Evolutionary conservation across 2,329 filamentous ascomycete genomes (phyloP).

Genomic region (Sphaerulina populicola): DNA sequence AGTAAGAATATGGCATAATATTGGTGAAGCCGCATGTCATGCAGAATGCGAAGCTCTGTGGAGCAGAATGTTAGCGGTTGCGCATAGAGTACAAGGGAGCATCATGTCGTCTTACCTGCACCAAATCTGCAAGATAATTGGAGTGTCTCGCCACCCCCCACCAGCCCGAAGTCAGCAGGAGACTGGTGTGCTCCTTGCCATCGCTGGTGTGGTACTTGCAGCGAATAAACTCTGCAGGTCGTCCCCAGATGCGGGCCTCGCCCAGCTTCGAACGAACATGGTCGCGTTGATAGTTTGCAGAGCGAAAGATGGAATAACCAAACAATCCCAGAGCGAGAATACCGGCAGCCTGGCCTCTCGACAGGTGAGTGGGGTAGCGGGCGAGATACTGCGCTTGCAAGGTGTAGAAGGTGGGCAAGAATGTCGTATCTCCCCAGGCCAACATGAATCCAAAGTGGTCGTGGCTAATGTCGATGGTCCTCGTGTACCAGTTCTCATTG

Average conservation of each 20-base stretch:
- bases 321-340: slow-evolving; percentile 14
- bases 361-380: slow-evolving; percentile 18
- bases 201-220: slow-evolving; percentile 17
- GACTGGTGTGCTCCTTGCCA: slow-evolving; percentile 15
- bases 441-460: slow-evolving; percentile 24
- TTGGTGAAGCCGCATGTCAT: slow-evolving; percentile 18
- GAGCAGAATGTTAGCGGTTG: neutral
- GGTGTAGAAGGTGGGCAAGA: slow-evolving; percentile 20
- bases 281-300: slow-evolving; percentile 18
- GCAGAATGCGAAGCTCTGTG: slow-evolving; percentile 17
- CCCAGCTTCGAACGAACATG: slow-evolving; percentile 16
- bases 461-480: slow-evolving; percentile 22
- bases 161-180: slow-evolving; percentile 19
- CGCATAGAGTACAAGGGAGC: neutral
- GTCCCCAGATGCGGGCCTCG: slow-evolving; percentile 16
- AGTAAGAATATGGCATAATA: slow-evolving; percentile 19
- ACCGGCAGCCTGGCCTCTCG: slow-evolving; percentile 6
- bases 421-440: slow-evolving; percentile 20
- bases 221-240: slow-evolving; percentile 18
- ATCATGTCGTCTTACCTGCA: slow-evolving; percentile 3
- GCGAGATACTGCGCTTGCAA: slow-evolving; percentile 20
- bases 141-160: slow-evolving; percentile 19
- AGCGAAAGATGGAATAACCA: slow-evolving; percentile 18
- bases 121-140: slow-evolving; percentile 21
- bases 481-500: slow-evolving; percentile 20